Evolutionary conservation across 768 basidiomycete genomes (phyloP).

Genomic region (Lactarius trivialis): DNA sequence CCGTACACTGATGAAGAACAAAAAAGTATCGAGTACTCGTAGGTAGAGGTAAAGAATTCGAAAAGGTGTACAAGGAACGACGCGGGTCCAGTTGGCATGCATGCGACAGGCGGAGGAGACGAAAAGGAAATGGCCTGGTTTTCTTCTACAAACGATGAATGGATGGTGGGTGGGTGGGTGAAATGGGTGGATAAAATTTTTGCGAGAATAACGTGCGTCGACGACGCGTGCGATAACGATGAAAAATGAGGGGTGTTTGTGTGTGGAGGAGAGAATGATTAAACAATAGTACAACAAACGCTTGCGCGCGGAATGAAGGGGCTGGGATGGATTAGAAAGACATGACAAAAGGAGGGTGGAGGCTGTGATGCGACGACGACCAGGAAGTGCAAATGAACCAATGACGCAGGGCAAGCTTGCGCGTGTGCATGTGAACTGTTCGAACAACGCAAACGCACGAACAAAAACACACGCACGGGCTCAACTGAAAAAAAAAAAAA

Average conservation of each 20-base stretch:
- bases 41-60: background rate
- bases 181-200: background rate
- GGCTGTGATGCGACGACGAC: background rate
- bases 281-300: constrained; percentile 12
- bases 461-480: background rate
- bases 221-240: background rate
- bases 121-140: background rate
- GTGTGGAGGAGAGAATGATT: background rate
- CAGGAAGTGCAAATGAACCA: background rate
- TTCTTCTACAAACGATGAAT: background rate
- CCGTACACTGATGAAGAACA: constrained; percentile 5
- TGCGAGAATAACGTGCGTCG: background rate
- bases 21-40: background rate
- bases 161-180: background rate
- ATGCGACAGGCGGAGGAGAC: background rate
- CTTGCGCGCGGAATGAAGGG: background rate
- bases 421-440: background rate
- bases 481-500: background rate
- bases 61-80: constrained; percentile 13
- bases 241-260: background rate
- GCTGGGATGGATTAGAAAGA: background rate
- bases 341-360: background rate
- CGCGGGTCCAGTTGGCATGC: constrained; percentile 5
- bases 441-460: background rate
- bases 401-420: background rate